Percentiles rank a stretch among this genome's conserved stretches.
Evolutionary conservation across 2,329 filamentous ascomycete genomes (phyloP).

Genomic region (Phoma sp.): DNA sequence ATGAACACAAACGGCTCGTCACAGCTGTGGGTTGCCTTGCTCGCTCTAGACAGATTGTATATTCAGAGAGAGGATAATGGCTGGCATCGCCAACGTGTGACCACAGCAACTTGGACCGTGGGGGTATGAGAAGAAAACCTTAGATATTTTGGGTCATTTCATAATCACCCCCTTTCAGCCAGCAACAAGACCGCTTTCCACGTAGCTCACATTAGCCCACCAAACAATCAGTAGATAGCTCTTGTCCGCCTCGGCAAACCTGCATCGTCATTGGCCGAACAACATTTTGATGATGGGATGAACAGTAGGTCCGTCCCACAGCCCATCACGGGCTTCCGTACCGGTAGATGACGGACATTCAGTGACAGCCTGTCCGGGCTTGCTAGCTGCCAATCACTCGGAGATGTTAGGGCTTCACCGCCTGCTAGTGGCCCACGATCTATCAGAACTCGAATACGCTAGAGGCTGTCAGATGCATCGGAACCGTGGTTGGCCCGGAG

Average conservation of each 20-base stretch:
- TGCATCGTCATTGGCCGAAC: neutral
- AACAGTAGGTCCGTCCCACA: slow-evolving; percentile 17
- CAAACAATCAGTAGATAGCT: neutral
- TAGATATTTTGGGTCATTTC: neutral
- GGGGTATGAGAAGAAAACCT: neutral
- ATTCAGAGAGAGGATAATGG: neutral
- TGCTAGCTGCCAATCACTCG: neutral
- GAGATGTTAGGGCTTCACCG: neutral
- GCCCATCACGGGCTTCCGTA: slow-evolving; percentile 9
- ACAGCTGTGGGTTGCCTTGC: slow-evolving; percentile 7
- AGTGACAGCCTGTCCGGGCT: slow-evolving; percentile 11
- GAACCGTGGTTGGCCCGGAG: slow-evolving; percentile 3
- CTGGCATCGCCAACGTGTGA: neutral
- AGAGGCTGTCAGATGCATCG: slow-evolving; percentile 2
- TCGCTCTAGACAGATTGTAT: neutral
- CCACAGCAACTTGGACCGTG: neutral
- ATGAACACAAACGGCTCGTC: slow-evolving; percentile 10
- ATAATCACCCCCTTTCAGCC: neutral
- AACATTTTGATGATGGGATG: neutral
- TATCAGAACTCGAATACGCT: neutral
- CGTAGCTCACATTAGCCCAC: neutral
- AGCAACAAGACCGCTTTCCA: neutral
- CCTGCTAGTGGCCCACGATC: neutral
- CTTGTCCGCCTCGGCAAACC: neutral
- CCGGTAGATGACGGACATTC: slow-evolving; percentile 4